Conservation (phyloP, 164 flowering plant genomes). For the Umbellularia californica region DNA sequence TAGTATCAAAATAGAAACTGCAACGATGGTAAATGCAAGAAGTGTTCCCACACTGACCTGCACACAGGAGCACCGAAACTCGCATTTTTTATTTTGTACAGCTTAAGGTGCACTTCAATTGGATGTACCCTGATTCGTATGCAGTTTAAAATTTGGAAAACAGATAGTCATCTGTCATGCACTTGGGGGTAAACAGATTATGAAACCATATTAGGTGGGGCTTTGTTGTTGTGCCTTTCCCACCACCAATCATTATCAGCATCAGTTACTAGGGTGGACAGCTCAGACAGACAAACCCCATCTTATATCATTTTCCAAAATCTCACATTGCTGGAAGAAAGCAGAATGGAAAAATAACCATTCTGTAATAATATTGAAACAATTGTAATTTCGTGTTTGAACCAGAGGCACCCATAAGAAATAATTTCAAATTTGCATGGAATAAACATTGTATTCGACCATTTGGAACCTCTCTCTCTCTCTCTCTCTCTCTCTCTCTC, state of each 20-base stretch:
- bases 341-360: not conserved
- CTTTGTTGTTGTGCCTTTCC: not conserved
- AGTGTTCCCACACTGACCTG: constrained; percentile 93
- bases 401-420: not conserved
- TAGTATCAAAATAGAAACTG: constrained; percentile 78
- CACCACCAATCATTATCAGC: not conserved
- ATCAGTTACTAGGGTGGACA: not conserved
- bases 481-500: too few relatives aligned
- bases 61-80: constrained; percentile 6
- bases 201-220: not conserved
- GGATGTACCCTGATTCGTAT: not conserved
- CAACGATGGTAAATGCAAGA: constrained; percentile 91
- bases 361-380: not conserved
- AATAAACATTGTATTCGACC: not conserved
- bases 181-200: not conserved
- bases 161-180: not conserved
- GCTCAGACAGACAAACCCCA: not conserved
- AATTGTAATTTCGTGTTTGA: not conserved
- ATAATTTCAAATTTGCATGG: too few relatives aligned
- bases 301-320: not conserved
- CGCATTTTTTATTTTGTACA: not conserved
- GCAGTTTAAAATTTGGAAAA: not conserved
- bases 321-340: not conserved
- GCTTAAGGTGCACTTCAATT: not conserved
- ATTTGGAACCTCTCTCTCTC: not conserved